Evolutionary conservation across 2,329 filamentous ascomycete species (phyloP), one percentile per base, ranked within the genome.

Genomic region (Dothistroma septosporum): DNA sequence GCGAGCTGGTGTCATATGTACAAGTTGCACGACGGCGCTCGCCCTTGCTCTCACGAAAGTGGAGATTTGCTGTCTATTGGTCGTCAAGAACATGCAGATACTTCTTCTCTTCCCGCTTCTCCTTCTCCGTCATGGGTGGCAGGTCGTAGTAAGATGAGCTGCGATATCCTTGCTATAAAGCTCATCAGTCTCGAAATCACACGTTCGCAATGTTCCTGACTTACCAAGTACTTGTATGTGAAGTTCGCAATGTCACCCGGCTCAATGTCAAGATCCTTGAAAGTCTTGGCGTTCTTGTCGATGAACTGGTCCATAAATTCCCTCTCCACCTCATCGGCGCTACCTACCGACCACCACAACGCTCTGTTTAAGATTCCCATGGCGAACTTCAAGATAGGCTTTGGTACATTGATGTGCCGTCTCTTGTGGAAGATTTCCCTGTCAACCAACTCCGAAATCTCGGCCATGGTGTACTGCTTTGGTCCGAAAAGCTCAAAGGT

Each of bases 401-500:
- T 94, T 61, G 94, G 93, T 49, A 99, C 72, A 77, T 99, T 97
- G 78, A 99, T 84, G 78, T 97, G 92, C 67, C 90, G 85, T 71
- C 92, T 87, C 76, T 89, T 84, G 81, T 96, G 95, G 81, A 89
- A 85, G 68, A 96, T 97, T 80, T 99, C 94, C 66, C 85, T 87
- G 80, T 97, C 92, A 55, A 97, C 92, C 67, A 97, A 76, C 70
- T 89, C 85, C 53, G 90, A 88, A 68, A 99, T 91, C 76, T 97
- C 89, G 37, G 85, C 86, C 73, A 92, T 91, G 64, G 87, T 91
- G 83, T 97, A 97, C 73, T 96, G 85, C 77, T 88, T 94, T 50
- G 94, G 93, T 2, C 94, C 94, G 77, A 91, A 96, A 16, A 99
- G 87, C 79, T 99, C 94, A 72, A 84, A 99, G 0, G 93, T 99